Evolutionary conservation across 768 basidiomycete species (phyloP), one percentile per base, ranked within the genome.

Genomic region (Collybiopsis confluens): DNA sequence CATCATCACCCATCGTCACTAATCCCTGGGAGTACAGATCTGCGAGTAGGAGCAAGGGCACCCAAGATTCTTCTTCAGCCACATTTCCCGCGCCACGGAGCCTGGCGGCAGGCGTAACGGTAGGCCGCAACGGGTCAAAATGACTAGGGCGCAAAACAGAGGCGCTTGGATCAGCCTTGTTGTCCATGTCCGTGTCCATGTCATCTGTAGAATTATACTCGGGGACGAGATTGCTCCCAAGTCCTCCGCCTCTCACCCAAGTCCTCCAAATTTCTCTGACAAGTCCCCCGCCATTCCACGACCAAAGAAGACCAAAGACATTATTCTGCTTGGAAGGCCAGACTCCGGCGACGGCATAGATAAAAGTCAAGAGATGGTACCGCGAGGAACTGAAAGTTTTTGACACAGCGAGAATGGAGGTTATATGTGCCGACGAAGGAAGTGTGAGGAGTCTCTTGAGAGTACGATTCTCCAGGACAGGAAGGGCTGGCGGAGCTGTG

Each of bases 1-100:
- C 97, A 68, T 98, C 96, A 61, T 99, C 97, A 1, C 91, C 91
- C 79, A 98, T 90, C 0, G 93, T 93, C 28, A 92, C 74, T 28
- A 98, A 78, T 1, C 85, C 81, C 55, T 95, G 89, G 2, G 83
- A 78, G 67, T 97, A 96, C 10, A 97, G 67, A 47, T 95, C 87
- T 1, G 82, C 77, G 7, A 95, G 79, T 52, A 97, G 78, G 7
- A 98, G 71, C 1, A 98, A 68, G 2, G 88, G 75, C 0, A 85
- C 77, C 83, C 90, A 93, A 9, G 73, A 66, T 57, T 35, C 61
- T 40, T 48, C 41, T 2, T 9, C 10, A 33, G 50, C 24, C 15
- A 51, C 30, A 28, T 44, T n/a, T 4, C 36, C 27, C 4, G 44
- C 49, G 2, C 61, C 77, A 41, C 62, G 79, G 79, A 62, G 69